Base-by-base conservation (phyloP, 2,329 filamentous ascomycete species). In the Cytospora leucostoma region DNA sequence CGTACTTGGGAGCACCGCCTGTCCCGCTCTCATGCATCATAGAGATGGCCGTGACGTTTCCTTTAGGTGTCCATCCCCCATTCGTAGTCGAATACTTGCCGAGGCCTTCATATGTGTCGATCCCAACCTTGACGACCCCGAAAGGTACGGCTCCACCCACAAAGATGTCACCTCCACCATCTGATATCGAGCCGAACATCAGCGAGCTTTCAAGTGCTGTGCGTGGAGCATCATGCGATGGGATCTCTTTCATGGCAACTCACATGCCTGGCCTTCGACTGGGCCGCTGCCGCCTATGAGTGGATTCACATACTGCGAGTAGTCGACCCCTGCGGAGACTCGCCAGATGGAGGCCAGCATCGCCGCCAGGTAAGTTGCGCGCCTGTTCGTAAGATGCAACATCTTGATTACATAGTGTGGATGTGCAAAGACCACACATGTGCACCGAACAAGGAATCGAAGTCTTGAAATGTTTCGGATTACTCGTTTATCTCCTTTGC, bases 1-100 rank as follows among this genome's bases (percentile, higher is more conserved):
- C 84, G 63, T 87, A 87, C 62, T 84, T 87, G 0, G 84, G 82
- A 11, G 79, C 80, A 1, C 85, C 85, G 15, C 84, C 85, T 0
- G 83, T 87, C 0, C 83, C 83, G 59, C 78, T 79, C 65, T 83
- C 82, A 63, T 85, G 82, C 72, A 84, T 78, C 78, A 84, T 79
- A 21, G 78, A 80, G 66, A 83, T 79, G 3, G 75, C 81, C 0
- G 79, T 81, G 3, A 83, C 79, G 17, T 78, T 76, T 2, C 80
- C 80, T 52, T 73, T 68, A 0, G 76, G 72, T 0, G 74, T 77
- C 62, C 74, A 78, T 15, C 75, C 75, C n/a, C 70, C 74, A 60
- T 77, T 76, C 6, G 61, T 55, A 21, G 70, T 69, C 10, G 71
- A 68, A 15, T 65, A 71, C 50, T 67, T 63, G 0, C 69, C 66